These are phyloP conservation scores for Xylaria sp. DNA, from an alignment of 2,329 filamentous ascomycete genomes.

Conservation along the genomic window DNA sequence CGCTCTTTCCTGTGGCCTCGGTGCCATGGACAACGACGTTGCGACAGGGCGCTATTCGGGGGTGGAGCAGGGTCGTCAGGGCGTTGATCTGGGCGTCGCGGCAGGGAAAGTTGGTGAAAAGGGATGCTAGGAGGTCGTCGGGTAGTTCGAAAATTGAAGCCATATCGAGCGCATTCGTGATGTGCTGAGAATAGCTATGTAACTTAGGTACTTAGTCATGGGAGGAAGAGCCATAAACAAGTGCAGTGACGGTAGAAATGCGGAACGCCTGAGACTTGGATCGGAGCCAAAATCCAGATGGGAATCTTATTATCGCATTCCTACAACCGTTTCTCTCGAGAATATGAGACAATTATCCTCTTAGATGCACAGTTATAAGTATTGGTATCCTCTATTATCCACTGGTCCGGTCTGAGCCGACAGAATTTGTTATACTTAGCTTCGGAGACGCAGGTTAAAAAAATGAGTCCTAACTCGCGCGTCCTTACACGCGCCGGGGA, in stretches of 20 bases:
- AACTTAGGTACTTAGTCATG: neutral
- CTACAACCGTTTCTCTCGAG: neutral
- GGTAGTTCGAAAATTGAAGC: slow-evolving; percentile 61
- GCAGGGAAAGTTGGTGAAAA: slow-evolving; percentile 65
- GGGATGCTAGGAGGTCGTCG: slow-evolving; percentile 60
- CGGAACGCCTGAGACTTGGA: neutral
- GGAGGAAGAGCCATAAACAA: neutral
- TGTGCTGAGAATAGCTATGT: neutral
- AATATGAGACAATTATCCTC: neutral
- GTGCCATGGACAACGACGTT: slow-evolving; percentile 86
- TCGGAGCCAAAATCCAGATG: neutral
- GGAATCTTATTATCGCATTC: neutral
- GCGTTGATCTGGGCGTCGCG: slow-evolving; percentile 69
- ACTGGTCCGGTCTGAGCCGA: too few relatives aligned
- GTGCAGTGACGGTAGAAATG: neutral
- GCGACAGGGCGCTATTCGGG: slow-evolving; percentile 73
- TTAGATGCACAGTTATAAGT: neutral
- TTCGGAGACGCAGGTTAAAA: too few relatives aligned
- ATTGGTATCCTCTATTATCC: too few relatives aligned
- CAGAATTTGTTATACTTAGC: too few relatives aligned
- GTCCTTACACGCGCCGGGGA: too few relatives aligned
- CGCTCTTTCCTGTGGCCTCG: slow-evolving; percentile 87
- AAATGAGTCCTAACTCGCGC: too few relatives aligned
- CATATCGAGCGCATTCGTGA: slow-evolving; percentile 32
- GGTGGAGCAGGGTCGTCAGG: slow-evolving; percentile 69